Base-by-base conservation (phyloP, 441 rosid species). In the Omphalea diandra region DNA sequence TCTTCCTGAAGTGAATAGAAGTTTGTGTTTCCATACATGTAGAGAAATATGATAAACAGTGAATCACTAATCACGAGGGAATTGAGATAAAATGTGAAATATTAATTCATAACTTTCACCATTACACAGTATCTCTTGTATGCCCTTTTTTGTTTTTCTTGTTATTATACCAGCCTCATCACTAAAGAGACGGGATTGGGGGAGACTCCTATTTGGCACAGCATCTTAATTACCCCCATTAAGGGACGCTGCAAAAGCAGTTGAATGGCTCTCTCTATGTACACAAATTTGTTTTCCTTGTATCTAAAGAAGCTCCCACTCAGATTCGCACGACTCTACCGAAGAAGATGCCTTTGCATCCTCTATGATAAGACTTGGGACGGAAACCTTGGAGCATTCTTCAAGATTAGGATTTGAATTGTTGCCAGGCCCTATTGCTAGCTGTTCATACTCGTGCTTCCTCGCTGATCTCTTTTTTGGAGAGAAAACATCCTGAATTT, bases 401-500 rank as follows among this genome's bases (percentile, higher is more conserved):
- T 49, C 41, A 26, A 57, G 18, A 14, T 60, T 55, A 27, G 47
- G 26, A 32, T 52, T 60, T 50, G 67, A 40, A 60, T 76, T 85
- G 70, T 77, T 79, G 5, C 73, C 77, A 40, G 81, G 75, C 80
- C 73, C 67, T 60, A 73, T 56, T 5, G 90, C 88, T 74, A 90
- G 90, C 71, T 79, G 80, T 70, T 86, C 79, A 64, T 92, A 87
- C 71, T 90, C 96, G 38, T 64, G 80, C 68, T 82, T 86, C 85
- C 93, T 88, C 53, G 72, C 55, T 35, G 85, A 80, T 71, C 80
- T 88, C 83, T 83, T 83, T 73, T 88, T 86, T 53, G 87, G 81
- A 61, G 85, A 79, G 55, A 90, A 81, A 50, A 81, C 92, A 33
- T 87, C 82, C 60, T 77, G 63, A 63, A 90, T 74, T 75, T 79